Base-by-base conservation (phyloP, 129 eudicot species). In the Artemisia tridentata region DNA sequence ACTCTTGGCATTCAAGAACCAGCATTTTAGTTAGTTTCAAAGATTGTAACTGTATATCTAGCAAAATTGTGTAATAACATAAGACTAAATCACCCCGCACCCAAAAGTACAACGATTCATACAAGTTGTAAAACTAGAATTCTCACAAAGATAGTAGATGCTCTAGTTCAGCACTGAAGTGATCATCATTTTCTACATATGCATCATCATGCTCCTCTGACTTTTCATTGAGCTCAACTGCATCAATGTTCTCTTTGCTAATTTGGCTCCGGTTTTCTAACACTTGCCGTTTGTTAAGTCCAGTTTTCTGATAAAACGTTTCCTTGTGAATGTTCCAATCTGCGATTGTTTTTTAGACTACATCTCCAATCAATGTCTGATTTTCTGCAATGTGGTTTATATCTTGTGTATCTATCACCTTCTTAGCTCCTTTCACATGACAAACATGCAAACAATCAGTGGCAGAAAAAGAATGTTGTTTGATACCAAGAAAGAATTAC, bases 341-440 rank as follows among this genome's bases (percentile, higher is more conserved):
- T 56, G 81, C 75, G 72, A 75, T 81, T 47, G 84, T 84, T 75
- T 86, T 81, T 80, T 69, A 91, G 54, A 91, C 78, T 11, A 73
- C 74, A 27, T 91, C 98, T 77, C 98, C 96, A 45, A 91, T 80
- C 66, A 85, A 55, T 66, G 60, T 62, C 73, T 76, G 73, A 38
- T 76, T 55, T 73, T 85, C 83, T 6, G 88, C 88, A 79, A 89
- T 84, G 87, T 92, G 98, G 85, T 86, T 81, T 77, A 92, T 82
- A 67, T 85, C 76, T 71, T 74, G 47, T 38, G 88, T 83, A 71
- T 78, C 85, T 25, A 88, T 68, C 69, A 81, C 81, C 72, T 79
- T 68, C 68, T 79, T 68, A 25, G 91, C 95, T 82, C 86, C 97
- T 91, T 65, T 46, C 19, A 15, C 46, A 71, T 73, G 74, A 72